Evolutionary conservation across 2,329 filamentous ascomycete species (phyloP).

Genomic region (Taxawa tesnikishii): DNA sequence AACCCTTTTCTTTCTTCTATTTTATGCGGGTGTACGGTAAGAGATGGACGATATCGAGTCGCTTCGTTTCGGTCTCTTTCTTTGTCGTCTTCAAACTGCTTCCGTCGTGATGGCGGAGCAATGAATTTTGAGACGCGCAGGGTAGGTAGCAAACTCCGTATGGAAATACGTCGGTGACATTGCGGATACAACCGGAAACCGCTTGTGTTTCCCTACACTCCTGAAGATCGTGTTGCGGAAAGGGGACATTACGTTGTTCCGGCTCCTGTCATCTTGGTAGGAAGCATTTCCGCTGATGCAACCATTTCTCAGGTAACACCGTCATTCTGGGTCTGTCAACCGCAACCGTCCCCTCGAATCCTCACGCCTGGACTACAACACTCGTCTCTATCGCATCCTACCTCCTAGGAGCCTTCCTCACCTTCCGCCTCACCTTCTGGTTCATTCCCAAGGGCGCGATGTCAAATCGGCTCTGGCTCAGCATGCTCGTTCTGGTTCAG

Average conservation of each 20-base stretch:
- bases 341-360: conserved; percentile 37
- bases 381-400: conserved; percentile 42
- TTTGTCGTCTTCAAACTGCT: background rate
- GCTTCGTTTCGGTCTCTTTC: no score
- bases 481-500: conserved; percentile 40
- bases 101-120: no score
- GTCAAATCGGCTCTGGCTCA: conserved; percentile 25
- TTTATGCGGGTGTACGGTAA: background rate
- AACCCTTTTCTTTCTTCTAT: background rate
- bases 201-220: background rate
- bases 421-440: conserved; percentile 26
- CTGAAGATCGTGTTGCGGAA: no score
- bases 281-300: background rate
- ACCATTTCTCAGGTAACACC: conserved; percentile 39
- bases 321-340: conserved; percentile 51
- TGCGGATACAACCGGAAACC: no score
- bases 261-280: background rate
- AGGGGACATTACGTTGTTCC: no score
- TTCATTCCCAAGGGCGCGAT: conserved; percentile 23
- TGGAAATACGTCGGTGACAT: background rate
- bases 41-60: no score
- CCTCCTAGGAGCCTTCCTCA: conserved; percentile 38
- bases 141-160: background rate
- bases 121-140: no score
- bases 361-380: conserved; percentile 41